Percentiles rank a stretch among this genome's conserved stretches.
These are phyloP conservation scores for Rhizopogon sp. DNA, from an alignment of 768 basidiomycete genomes.

Conservation along the genomic window DNA sequence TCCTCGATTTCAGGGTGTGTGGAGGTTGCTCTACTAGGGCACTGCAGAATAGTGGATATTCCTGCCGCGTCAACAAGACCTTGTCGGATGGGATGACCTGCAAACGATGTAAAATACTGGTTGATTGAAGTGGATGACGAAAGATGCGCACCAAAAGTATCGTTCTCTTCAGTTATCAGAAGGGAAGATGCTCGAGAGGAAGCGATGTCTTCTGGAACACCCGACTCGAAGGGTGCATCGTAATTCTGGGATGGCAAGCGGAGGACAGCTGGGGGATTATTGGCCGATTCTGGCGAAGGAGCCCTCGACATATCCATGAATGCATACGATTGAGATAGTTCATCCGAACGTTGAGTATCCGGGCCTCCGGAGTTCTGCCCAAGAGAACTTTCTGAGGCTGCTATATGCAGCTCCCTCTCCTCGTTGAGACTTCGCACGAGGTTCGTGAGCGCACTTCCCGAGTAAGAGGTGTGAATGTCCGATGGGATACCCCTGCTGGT, in stretches of 20 bases:
- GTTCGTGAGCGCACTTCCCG: slow-evolving; percentile 31
- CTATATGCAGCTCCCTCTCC: slow-evolving; percentile 22
- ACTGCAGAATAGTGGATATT: slow-evolving; percentile 7
- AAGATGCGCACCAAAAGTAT: slow-evolving; percentile 22
- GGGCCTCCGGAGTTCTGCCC: slow-evolving; percentile 8
- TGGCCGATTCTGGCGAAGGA: slow-evolving; percentile 11
- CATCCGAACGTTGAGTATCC: slow-evolving; percentile 8
- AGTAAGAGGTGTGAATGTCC: slow-evolving; percentile 25
- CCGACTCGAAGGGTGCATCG: neutral
- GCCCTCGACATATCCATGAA: slow-evolving; percentile 12
- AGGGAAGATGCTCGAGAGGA: slow-evolving; percentile 20
- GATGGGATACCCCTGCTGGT: slow-evolving; percentile 20
- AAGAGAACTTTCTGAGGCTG: slow-evolving; percentile 9
- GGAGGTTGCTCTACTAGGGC: slow-evolving; percentile 10
- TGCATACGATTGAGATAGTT: slow-evolving; percentile 8
- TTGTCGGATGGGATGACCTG: slow-evolving; percentile 21
- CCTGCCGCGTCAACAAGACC: slow-evolving; percentile 14
- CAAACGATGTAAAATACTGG: neutral
- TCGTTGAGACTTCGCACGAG: slow-evolving; percentile 38
- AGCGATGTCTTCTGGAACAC: slow-evolving; percentile 21
- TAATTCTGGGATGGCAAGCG: slow-evolving; percentile 8
- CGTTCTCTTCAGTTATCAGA: slow-evolving; percentile 18
- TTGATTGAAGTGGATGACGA: neutral
- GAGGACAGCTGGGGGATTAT: slow-evolving; percentile 1
- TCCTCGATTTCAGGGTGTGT: slow-evolving; percentile 18